Conservation (phyloP, 805 yeast species). For the Ogataea siamensis region DNA sequence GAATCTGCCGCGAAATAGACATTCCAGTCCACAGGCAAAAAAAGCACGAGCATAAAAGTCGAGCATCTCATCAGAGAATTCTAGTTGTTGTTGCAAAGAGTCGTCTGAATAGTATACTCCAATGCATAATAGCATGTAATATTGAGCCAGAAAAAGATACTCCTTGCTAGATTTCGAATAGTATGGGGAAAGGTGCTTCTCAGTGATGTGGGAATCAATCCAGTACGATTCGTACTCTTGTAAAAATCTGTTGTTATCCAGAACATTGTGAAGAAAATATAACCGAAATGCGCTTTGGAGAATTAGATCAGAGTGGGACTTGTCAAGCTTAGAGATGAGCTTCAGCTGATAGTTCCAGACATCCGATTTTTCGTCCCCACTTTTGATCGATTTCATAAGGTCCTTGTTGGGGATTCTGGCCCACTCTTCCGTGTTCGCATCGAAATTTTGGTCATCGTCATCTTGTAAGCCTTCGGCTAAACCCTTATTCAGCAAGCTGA, state of each 20-base stretch:
- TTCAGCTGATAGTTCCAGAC: slow-evolving; percentile 30
- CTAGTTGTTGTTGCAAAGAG: slow-evolving; percentile 20
- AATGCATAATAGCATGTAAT: slow-evolving; percentile 33
- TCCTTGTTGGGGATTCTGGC: slow-evolving; percentile 15
- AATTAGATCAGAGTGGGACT: slow-evolving; percentile 24
- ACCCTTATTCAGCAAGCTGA: slow-evolving; percentile 27
- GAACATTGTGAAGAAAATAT: slow-evolving; percentile 42
- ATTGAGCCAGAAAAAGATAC: slow-evolving; percentile 32
- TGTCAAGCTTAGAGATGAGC: slow-evolving; percentile 17
- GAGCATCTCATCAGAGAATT: slow-evolving; percentile 26
- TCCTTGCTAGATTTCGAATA: slow-evolving; percentile 27
- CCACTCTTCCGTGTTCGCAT: slow-evolving; percentile 34
- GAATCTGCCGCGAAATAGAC: slow-evolving; percentile 33
- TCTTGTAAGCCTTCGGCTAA: slow-evolving; percentile 23
- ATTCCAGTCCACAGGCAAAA: slow-evolving; percentile 33
- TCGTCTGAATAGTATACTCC: slow-evolving; percentile 31
- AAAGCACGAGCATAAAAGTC: slow-evolving; percentile 30
- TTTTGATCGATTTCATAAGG: slow-evolving; percentile 8
- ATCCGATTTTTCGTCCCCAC: slow-evolving; percentile 24
- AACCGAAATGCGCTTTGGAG: slow-evolving; percentile 22
- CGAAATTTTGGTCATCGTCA: slow-evolving; percentile 25
- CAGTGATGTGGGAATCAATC: slow-evolving; percentile 18
- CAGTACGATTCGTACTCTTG: slow-evolving; percentile 51
- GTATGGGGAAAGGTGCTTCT: slow-evolving; percentile 28
- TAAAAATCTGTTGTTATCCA: slow-evolving; percentile 62